Percentiles rank a stretch among this genome's conserved stretches.
Conservation (phyloP, 805 yeast genomes). For the Wickerhamiella siamensis region DNA sequence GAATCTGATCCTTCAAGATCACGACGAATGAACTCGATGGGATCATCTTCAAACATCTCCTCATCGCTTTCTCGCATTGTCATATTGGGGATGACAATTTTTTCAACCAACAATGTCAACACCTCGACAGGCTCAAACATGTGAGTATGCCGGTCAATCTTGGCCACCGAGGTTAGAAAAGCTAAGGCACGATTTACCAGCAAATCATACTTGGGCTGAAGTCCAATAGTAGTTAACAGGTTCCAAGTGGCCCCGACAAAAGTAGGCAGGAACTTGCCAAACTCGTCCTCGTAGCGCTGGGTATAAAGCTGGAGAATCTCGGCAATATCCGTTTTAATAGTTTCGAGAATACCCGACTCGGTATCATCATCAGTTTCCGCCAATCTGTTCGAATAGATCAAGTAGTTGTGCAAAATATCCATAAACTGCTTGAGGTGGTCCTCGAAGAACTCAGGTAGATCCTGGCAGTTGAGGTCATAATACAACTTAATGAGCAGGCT, state of each 20-base stretch:
- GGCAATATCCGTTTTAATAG: constrained; percentile 66
- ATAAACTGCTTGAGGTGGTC: constrained; percentile 69
- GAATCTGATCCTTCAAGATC: constrained; percentile 92
- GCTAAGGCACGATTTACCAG: constrained; percentile 67
- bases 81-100: constrained; percentile 79
- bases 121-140: constrained; percentile 49
- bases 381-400: constrained; percentile 42
- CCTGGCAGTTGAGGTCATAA: constrained; percentile 92
- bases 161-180: constrained; percentile 69
- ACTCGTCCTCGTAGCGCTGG: constrained; percentile 82
- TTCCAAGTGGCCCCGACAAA: constrained; percentile 79
- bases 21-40: constrained; percentile 79
- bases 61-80: constrained; percentile 75
- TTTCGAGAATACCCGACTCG: constrained; percentile 53
- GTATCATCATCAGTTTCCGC: constrained; percentile 47
- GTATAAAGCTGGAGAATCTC: constrained; percentile 78
- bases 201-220: constrained; percentile 68
- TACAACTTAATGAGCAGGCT: constrained; percentile 64
- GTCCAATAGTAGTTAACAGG: constrained; percentile 48
- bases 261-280: constrained; percentile 57
- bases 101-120: constrained; percentile 62
- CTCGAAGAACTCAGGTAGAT: constrained; percentile 94
- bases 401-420: constrained; percentile 68
- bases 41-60: constrained; percentile 93
- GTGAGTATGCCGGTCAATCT: constrained; percentile 47